Conservation (phyloP, 116 monocot genomes). For the Papilionanthe hybrid region DNA sequence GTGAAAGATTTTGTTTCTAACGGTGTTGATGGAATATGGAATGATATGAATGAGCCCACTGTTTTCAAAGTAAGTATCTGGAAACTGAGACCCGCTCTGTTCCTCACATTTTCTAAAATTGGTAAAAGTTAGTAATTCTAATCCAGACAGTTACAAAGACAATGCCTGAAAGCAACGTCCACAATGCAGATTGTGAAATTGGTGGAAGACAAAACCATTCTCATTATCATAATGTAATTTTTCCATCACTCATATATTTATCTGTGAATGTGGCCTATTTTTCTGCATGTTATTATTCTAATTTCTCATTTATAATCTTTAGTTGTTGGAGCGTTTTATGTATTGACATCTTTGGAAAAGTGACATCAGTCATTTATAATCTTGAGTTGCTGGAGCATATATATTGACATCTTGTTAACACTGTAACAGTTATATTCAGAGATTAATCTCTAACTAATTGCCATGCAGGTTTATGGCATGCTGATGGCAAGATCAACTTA, state of each 20-base stretch:
- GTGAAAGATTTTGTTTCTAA: constrained; percentile 78
- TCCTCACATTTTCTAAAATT: constrained; percentile 9
- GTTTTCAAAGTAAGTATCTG: constrained; percentile 69
- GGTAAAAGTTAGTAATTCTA: background rate
- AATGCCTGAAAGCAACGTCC: constrained; percentile 91
- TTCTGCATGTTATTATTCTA: background rate
- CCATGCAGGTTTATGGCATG: constrained; percentile 81
- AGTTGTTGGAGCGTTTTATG: background rate
- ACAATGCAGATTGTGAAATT: constrained; percentile 76
- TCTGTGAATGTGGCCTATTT: background rate
- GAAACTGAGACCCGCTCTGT: background rate
- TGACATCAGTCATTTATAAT: background rate
- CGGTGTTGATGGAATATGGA: constrained; percentile 99
- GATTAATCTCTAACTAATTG: background rate
- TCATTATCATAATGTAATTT: constrained; percentile 89
- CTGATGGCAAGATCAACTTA: constrained; percentile 96
- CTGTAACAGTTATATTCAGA: background rate
- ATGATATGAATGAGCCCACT: constrained; percentile 99
- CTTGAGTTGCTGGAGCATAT: background rate
- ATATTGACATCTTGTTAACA: background rate
- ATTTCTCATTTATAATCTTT: background rate
- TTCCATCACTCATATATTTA: background rate
- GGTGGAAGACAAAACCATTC: constrained; percentile 81
- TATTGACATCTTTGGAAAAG: background rate
- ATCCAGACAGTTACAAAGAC: constrained; percentile 85